Evolutionary conservation across 192 early-diverging fungal genomes (phyloP).

Genomic region (Backusella macrospora): DNA sequence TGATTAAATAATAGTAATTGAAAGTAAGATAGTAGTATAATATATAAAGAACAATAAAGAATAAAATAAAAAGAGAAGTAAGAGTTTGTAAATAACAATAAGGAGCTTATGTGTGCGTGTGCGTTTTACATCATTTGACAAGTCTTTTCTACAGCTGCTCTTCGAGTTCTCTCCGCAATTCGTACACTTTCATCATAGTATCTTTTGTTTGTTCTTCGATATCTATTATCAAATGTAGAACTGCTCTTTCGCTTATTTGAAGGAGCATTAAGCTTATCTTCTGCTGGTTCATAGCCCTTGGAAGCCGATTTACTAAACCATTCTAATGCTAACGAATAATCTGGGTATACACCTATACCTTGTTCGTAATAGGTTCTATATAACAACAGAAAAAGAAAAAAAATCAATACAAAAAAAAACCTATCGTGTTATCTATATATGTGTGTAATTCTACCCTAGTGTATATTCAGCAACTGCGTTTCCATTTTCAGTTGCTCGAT

Average conservation of each 20-base stretch:
- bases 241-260: not conserved
- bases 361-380: constrained; percentile 34
- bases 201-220: not conserved
- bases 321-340: constrained; percentile 30
- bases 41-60: not conserved
- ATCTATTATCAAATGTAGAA: not conserved
- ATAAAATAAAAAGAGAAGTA: not conserved
- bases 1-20: constrained; percentile 1
- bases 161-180: constrained; percentile 8
- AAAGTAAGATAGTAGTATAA: not conserved
- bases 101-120: not conserved
- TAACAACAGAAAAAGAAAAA: not conserved
- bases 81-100: no score
- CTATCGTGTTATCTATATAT: not conserved
- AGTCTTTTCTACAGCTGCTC: constrained; percentile 5
- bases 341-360: constrained; percentile 27
- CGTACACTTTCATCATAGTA: constrained; percentile 20
- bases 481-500: constrained; percentile 76
- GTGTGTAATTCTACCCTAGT: constrained; percentile 67
- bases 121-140: constrained; percentile 16
- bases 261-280: constrained; percentile 27
- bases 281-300: constrained; percentile 36
- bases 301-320: constrained; percentile 39
- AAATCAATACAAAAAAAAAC: not conserved
- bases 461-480: constrained; percentile 83